A percentile compares a stretch with the other conserved stretches of the same genome.
phyloP scores from a whole-genome alignment of 2,329 filamentous ascomycete genomes.

The Curvularia sp. region DNA sequence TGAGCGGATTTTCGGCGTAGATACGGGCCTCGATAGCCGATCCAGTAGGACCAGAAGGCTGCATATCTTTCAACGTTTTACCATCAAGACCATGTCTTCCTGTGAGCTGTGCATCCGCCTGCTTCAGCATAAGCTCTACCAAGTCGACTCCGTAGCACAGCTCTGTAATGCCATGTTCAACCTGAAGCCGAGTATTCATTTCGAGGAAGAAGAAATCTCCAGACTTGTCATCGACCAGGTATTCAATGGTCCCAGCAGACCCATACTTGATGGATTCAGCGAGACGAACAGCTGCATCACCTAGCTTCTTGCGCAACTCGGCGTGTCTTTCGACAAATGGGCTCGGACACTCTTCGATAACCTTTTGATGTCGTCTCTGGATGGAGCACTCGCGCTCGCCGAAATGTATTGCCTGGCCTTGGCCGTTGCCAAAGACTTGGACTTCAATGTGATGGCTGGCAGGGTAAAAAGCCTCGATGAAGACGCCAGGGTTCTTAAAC shows the following conservation, averaged over 20 bases:
- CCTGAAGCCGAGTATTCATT: constrained; percentile 66
- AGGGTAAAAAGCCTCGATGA: constrained; percentile 56
- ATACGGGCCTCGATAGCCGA: constrained; percentile 62
- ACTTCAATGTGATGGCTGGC: constrained; percentile 76
- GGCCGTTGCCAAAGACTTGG: constrained; percentile 84
- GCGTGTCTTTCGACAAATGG: constrained; percentile 64
- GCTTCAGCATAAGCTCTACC: constrained; percentile 63
- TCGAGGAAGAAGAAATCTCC: constrained; percentile 76
- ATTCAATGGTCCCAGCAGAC: constrained; percentile 90
- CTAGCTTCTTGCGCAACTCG: constrained; percentile 67
- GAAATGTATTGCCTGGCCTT: constrained; percentile 80
- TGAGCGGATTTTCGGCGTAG: constrained; percentile 66
- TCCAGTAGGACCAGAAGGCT: constrained; percentile 54
- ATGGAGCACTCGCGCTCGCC: constrained; percentile 89
- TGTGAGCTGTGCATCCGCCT: constrained; percentile 59
- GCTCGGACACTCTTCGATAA: constrained; percentile 86
- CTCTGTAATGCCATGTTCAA: constrained; percentile 66
- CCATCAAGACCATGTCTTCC: constrained; percentile 56
- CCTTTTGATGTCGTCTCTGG: constrained; percentile 87
- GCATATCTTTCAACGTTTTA: constrained; percentile 52
- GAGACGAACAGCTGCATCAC: constrained; percentile 73
- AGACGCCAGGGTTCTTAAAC: constrained; percentile 41
- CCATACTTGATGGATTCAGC: constrained; percentile 69
- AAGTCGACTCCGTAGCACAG: constrained; percentile 62
- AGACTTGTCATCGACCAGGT: constrained; percentile 83